Evolutionary conservation across 169 alveolate genomes (phyloP), one percentile per base, ranked within the genome.

Genomic region (Theileria sp.): DNA sequence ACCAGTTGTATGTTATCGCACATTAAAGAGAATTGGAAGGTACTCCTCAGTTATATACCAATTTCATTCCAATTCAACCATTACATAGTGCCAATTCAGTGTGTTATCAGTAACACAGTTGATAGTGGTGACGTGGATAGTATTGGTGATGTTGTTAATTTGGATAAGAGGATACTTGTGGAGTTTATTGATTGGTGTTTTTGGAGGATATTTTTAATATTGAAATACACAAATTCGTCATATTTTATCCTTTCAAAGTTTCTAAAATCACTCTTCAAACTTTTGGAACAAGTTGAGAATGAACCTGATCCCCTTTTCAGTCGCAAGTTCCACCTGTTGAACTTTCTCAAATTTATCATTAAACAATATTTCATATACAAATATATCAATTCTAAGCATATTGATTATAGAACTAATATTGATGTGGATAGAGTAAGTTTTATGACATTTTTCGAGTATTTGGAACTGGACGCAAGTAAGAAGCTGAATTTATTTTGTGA

Each of bases 41-140:
- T 83, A 1, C 38, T 83, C 66, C 77, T 83, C 50, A 83, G 89
- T 51, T 83, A 83, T 30, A 36, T 83, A 28, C 89, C 89, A n/a
- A 66, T 83, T 6, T 58, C 68, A 56, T 77, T 79, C 26, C 66
- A 77, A 5, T 83, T 68, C 72, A 60, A 21, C 15, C 72, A 60
- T 30, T 83, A 72, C 72, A 44, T 70, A 13, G 28, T 36, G 34
- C 66, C 72, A 10, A 12, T 83, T 0, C 71, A 72, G 50, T 61
- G 9, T 15, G 32, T 77, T 0, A 69, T 83, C 12, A 19, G 17
- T 25, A 21, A 28, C 5, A 2, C 28, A 1, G 62, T 54, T n/a
- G 62, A 54, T 3, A 19, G 7, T 54, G 62, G 62, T 54, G 7
- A 54, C 7, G 62, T 19, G 62, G 36, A 32, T 32, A 32, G 8